Evolutionary conservation across 441 rosid genomes (phyloP).

Genomic region (Biscutella laevigata): DNA sequence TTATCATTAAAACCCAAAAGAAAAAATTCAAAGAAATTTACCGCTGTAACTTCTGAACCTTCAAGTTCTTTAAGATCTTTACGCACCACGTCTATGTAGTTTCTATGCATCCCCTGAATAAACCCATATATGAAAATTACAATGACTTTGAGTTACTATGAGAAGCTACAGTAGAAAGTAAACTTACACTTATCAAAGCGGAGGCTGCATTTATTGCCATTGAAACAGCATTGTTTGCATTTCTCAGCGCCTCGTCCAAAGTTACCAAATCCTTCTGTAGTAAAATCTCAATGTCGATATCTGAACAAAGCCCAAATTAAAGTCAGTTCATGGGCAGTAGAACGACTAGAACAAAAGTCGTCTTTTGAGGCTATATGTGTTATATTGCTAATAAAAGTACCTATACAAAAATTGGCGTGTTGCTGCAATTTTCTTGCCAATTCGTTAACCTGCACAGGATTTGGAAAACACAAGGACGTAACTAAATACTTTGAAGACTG

Average conservation of each 20-base stretch:
- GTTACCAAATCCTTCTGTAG: slow-evolving; percentile 81
- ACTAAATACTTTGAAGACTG: not conserved
- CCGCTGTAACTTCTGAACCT: slow-evolving; percentile 48
- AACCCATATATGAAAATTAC: slow-evolving; percentile 14
- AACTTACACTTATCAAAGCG: slow-evolving; percentile 55
- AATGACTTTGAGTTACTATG: not conserved
- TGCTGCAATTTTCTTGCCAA: slow-evolving; percentile 52
- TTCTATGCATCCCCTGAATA: slow-evolving; percentile 51
- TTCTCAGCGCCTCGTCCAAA: slow-evolving; percentile 78
- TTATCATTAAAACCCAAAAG: not conserved
- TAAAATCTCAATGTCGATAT: slow-evolving; percentile 71
- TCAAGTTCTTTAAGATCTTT: slow-evolving; percentile 46
- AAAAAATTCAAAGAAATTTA: slow-evolving; percentile 23
- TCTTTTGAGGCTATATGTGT: not conserved
- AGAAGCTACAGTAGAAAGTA: slow-evolving; percentile 17
- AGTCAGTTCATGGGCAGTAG: slow-evolving; percentile 19
- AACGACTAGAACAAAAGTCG: slow-evolving; percentile 9
- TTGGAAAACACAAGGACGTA: not conserved
- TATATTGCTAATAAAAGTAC: slow-evolving; percentile 30
- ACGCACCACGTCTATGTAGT: slow-evolving; percentile 34
- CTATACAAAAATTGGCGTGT: slow-evolving; percentile 56
- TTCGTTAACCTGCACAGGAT: slow-evolving; percentile 55
- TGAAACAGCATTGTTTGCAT: slow-evolving; percentile 73
- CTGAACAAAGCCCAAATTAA: slow-evolving; percentile 32
- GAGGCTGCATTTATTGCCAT: slow-evolving; percentile 62